phyloP scores from a whole-genome alignment of 257 asterid species.

The Jasminum sambac region DNA sequence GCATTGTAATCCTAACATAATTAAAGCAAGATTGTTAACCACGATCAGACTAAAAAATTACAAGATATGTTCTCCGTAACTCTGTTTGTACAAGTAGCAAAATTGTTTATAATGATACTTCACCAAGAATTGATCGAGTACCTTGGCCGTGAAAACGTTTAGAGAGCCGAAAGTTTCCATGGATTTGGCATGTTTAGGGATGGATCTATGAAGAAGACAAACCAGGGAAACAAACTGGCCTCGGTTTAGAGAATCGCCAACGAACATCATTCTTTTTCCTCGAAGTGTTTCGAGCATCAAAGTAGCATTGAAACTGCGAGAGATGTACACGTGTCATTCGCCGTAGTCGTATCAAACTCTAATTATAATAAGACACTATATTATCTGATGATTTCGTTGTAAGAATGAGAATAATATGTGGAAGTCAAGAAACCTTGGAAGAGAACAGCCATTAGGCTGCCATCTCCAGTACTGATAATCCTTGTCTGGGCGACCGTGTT shows the following conservation, averaged over 20 bases:
- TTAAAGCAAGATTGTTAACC: neutral
- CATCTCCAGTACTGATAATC: slow-evolving; percentile 71
- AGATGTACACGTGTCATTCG: no score
- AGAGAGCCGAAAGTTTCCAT: slow-evolving; percentile 42
- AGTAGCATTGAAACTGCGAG: slow-evolving; percentile 69
- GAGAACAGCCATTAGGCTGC: slow-evolving; percentile 70
- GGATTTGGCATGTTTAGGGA: slow-evolving; percentile 63
- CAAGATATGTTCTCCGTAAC: no score
- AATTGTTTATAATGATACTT: no score
- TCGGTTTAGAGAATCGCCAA: slow-evolving; percentile 76
- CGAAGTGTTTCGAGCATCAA: slow-evolving; percentile 62
- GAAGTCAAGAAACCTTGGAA: slow-evolving; percentile 48
- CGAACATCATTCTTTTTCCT: slow-evolving; percentile 72
- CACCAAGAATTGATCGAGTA: slow-evolving; percentile 11
- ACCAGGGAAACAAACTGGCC: slow-evolving; percentile 70
- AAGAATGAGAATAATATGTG: neutral
- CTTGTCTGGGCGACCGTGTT: slow-evolving; percentile 64
- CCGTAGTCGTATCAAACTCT: no score
- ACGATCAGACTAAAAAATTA: neutral
- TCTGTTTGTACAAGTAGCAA: no score
- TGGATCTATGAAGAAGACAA: slow-evolving; percentile 57
- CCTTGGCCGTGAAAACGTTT: slow-evolving; percentile 79
- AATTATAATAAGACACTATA: no score
- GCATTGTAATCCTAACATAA: slow-evolving; percentile 60
- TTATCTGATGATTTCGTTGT: no score